These are phyloP conservation scores for Magnaporthiopsis poae DNA, from an alignment of 2,329 filamentous ascomycete genomes.

Conservation along the genomic window DNA sequence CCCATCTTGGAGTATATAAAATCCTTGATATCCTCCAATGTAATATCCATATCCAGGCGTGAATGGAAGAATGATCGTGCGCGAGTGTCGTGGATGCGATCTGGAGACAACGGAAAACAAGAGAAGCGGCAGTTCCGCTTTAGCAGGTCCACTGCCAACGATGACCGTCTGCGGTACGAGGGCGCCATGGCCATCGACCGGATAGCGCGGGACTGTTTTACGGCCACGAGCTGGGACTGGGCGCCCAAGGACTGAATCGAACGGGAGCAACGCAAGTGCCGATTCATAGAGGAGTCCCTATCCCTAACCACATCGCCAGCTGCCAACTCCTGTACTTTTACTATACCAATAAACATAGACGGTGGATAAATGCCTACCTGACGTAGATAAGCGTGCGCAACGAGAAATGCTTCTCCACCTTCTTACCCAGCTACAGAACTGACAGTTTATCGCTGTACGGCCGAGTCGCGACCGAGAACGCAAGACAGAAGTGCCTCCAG, in stretches of 20 bases:
- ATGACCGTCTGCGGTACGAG: slow-evolving; percentile 39
- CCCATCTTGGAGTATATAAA: slow-evolving; percentile 58
- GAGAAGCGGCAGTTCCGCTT: slow-evolving; percentile 33
- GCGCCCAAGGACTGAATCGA: slow-evolving; percentile 34
- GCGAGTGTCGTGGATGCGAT: slow-evolving; percentile 30
- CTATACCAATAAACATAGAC: too few species aligned
- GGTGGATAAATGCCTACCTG: too few species aligned
- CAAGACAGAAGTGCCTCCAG: too few species aligned
- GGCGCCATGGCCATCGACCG: slow-evolving; percentile 39
- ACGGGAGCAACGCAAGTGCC: too few species aligned
- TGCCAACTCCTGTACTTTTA: too few species aligned
- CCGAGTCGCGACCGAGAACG: too few species aligned
- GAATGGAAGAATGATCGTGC: slow-evolving; percentile 36
- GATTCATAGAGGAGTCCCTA: too few species aligned
- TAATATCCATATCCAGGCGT: slow-evolving; percentile 32
- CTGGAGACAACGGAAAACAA: slow-evolving; percentile 12
- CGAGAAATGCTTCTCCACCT: too few species aligned
- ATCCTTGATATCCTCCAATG: slow-evolving; percentile 40
- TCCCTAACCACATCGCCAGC: too few species aligned
- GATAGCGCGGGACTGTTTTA: slow-evolving; percentile 45
- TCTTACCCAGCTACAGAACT: too few species aligned
- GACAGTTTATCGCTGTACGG: too few species aligned
- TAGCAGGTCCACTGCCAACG: slow-evolving; percentile 39
- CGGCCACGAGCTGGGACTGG: slow-evolving; percentile 50
- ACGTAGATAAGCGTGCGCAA: too few species aligned